Conservation (phyloP, 441 rosid species). For the Pelargonium cotyledonis region DNA sequence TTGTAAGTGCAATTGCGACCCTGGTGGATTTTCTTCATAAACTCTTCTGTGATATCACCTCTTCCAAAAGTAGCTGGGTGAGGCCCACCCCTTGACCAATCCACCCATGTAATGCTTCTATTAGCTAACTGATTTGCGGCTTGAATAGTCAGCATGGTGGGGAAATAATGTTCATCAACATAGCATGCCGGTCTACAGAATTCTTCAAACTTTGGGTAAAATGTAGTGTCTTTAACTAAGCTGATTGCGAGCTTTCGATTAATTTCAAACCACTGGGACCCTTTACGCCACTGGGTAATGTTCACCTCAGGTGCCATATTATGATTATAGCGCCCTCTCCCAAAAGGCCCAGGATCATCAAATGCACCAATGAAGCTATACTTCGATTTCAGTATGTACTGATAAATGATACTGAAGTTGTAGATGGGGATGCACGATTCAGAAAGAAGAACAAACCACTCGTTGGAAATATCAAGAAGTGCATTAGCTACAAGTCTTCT, state of each 20-base stretch:
- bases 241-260: constrained; percentile 61
- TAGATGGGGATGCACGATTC: constrained; percentile 81
- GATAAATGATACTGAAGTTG: constrained; percentile 64
- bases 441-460: constrained; percentile 81
- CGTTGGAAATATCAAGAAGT: constrained; percentile 73
- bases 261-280: constrained; percentile 93
- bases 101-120: constrained; percentile 84
- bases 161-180: constrained; percentile 92
- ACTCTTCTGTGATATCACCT: constrained; percentile 49
- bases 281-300: constrained; percentile 81
- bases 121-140: constrained; percentile 55
- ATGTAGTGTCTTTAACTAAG: constrained; percentile 55
- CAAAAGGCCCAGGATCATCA: constrained; percentile 79
- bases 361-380: constrained; percentile 76
- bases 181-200: constrained; percentile 82
- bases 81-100: constrained; percentile 93
- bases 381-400: constrained; percentile 53
- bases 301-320: constrained; percentile 81
- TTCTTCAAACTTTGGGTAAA: constrained; percentile 51
- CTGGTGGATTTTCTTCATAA: constrained; percentile 52
- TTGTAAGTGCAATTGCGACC: constrained; percentile 46
- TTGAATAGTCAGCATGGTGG: constrained; percentile 71
- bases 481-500: constrained; percentile 89
- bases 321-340: constrained; percentile 71
- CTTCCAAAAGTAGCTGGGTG: constrained; percentile 90